Base-by-base conservation (phyloP, 257 asterid species). In the Cruciata laevipes region DNA sequence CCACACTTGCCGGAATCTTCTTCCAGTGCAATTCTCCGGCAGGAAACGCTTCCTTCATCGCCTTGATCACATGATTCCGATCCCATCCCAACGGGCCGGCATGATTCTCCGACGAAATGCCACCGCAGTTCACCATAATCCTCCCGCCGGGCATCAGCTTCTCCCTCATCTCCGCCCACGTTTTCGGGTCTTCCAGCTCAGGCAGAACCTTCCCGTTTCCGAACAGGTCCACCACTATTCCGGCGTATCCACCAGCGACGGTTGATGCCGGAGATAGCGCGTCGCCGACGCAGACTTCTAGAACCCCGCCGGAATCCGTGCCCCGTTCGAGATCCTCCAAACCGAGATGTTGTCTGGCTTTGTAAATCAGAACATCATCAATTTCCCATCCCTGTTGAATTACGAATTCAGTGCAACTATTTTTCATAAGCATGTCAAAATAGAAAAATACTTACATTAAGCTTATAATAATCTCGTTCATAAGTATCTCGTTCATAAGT, bases 71-170 rank as follows among this genome's bases (percentile, higher is more conserved):
- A 17, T 47, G 0, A 49, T 47, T 66, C 35, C 20, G 18, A 47
- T 66, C 69, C 69, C 69, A 66, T 7, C 58, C 69, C 57, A 10
- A 47, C 55, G 20, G 13, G 2, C 42, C 42, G 13, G 42, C 42
- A 8, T 4, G 20, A 47, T 47, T 47, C 6, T 47, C 55, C 20
- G 21, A 13, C 8, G 44, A 47, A 27, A 16, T 38, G 10, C 60
- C 69, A 6, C 69, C 69, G 17, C 69, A 66, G 13, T 66, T 66
- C 30, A 47, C 69, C 69, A 66, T 66, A 5, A 66, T 27, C 11
- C 69, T 11, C 10, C 69, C 69, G 6, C 32, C 20, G 35, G 60
- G 60, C 69, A 66, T 66, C 44, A 66, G 21, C 2, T 49, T 66
- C 30, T 66, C 69, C 38, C 18, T 17, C 16, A 66, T 66, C 37